Base-by-base conservation (phyloP, 202 grass and related monocot species). In the Elaeis oleifera region DNA sequence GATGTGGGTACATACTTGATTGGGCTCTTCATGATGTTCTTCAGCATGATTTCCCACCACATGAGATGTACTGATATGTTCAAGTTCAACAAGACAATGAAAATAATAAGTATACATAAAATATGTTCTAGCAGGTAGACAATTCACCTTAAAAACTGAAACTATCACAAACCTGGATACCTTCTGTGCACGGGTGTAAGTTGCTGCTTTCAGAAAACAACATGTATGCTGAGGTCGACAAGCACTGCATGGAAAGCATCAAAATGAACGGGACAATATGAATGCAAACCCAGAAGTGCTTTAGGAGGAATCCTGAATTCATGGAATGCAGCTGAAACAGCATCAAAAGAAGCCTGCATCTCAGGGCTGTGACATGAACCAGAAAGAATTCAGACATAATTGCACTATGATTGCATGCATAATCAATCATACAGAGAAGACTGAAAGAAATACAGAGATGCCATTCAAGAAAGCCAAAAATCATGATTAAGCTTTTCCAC, bases 201-300 rank as follows among this genome's bases (percentile, higher is more conserved):
- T 74, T 68, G 81, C 71, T 23, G 87, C 60, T 89, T 96, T 90
- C 31, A 90, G 76, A 78, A 75, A 57, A 82, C 91, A 64, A 89
- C 83, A 57, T 91, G 92, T 58, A 91, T 72, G 24, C 79, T 88
- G 58, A 96, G 62, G 79, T 96, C 87, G 64, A 96, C 84, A 67
- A 91, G 87, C 3, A 78, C 87, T 18, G 84, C 68, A 81, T 96
- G 92, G 69, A 89, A 85, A 68, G 76, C 74, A 48, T 96, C 92
- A 75, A 96, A 96, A 71, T 91, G 87, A 25, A 96, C 87, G 69
- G 92, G 92, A 54, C 84, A 91, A 64, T 96, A 96, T 55, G 87
- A 81, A 64, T 96, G 92, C 58, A 86, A 77, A 52, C 92, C 92
- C 44, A 91, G 70, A 17, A 96, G 84, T 80, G 84, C 84, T 75